Percentiles rank a stretch among this genome's conserved stretches.
Conservation (phyloP, 768 basidiomycete genomes). For the Leccinellum luteum region DNA sequence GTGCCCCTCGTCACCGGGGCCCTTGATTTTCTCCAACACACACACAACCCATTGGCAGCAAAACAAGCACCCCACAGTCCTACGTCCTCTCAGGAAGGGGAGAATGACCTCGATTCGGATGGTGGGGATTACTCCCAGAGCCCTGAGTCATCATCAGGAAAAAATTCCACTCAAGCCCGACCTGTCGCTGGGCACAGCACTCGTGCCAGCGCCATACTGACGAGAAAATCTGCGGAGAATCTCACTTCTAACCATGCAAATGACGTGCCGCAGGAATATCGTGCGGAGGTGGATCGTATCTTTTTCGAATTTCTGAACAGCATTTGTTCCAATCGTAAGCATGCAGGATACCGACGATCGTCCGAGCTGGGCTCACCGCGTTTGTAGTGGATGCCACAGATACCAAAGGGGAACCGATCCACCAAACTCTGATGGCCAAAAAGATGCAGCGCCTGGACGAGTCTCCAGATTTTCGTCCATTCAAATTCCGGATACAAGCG, state of each 20-base stretch:
- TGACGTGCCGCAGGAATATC: constrained; percentile 80
- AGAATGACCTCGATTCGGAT: constrained; percentile 48
- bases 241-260: constrained; percentile 39
- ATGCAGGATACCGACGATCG: constrained; percentile 6
- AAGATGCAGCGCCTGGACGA: constrained; percentile 98
- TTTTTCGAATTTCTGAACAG: constrained; percentile 88
- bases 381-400: constrained; percentile 86
- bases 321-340: constrained; percentile 86
- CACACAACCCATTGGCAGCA: constrained; percentile 6
- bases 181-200: constrained; percentile 12
- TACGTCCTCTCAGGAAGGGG: constrained; percentile 47
- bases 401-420: constrained; percentile 93
- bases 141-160: constrained; percentile 31
- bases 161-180: constrained; percentile 23
- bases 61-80: constrained; percentile 25
- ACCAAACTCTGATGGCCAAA: constrained; percentile 98
- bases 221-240: constrained; percentile 28
- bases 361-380: constrained; percentile 13
- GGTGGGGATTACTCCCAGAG: constrained; percentile 32
- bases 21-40: constrained; percentile 30
- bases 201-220: constrained; percentile 12
- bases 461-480: constrained; percentile 94
- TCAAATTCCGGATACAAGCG: constrained; percentile 98
- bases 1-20: constrained; percentile 25
- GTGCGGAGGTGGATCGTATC: constrained; percentile 79